These are phyloP conservation scores for Calocybe cyanea DNA, from an alignment of 768 basidiomycete genomes.

Conservation along the genomic window DNA sequence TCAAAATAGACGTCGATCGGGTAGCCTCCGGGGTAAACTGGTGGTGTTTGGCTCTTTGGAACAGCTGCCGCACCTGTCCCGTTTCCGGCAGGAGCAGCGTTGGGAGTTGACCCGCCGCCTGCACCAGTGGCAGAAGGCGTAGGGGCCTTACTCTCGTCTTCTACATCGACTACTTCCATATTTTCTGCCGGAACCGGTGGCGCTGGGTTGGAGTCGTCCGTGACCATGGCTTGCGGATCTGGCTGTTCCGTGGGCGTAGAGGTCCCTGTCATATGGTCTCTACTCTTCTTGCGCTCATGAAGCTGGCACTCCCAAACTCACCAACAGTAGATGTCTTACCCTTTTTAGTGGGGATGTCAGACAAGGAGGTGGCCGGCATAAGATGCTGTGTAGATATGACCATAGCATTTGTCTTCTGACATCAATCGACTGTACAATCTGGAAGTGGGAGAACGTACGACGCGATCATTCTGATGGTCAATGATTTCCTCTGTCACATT, in stretches of 20 bases:
- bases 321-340: constrained; percentile 4
- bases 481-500: constrained; percentile 77
- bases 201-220: constrained; percentile 29
- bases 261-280: constrained; percentile 9
- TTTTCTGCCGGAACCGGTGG: constrained; percentile 24
- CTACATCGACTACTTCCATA: constrained; percentile 47
- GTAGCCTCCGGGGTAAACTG: constrained; percentile 38
- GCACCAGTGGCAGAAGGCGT: constrained; percentile 21
- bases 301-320: not conserved
- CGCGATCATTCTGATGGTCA: constrained; percentile 47
- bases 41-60: constrained; percentile 17
- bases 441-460: constrained; percentile 33
- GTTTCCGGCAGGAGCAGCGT: constrained; percentile 6
- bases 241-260: constrained; percentile 23
- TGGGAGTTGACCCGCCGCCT: not conserved
- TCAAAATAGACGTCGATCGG: constrained; percentile 79
- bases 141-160: constrained; percentile 37
- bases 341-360: constrained; percentile 22
- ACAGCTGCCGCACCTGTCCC: not conserved
- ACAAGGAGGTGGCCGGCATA: constrained; percentile 32
- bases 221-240: constrained; percentile 27
- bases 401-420: constrained; percentile 82
- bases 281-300: not conserved
- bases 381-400: constrained; percentile 86
- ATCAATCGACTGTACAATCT: constrained; percentile 6